These are phyloP conservation scores for Backusella morwellensis DNA, from an alignment of 192 early-diverging fungal species.

Conservation along the genomic window DNA sequence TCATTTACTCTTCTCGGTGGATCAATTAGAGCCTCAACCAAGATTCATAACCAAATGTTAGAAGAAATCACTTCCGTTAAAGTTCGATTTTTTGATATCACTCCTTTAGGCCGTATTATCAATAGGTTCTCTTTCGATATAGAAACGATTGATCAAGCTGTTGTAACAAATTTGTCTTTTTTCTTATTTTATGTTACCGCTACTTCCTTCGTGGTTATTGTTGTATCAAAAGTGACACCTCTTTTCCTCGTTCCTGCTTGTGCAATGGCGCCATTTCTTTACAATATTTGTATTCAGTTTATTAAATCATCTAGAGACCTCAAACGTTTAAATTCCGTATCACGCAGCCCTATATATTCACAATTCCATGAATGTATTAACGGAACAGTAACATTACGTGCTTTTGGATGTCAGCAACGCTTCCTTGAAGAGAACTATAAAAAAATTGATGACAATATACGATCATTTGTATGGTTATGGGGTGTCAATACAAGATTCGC, in stretches of 20 bases:
- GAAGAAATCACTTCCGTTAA: constrained; percentile 60
- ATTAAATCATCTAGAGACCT: constrained; percentile 69
- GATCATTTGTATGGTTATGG: constrained; percentile 85
- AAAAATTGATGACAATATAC: constrained; percentile 65
- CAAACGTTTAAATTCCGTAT: constrained; percentile 80
- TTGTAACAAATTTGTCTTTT: constrained; percentile 49
- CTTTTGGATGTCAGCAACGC: constrained; percentile 66
- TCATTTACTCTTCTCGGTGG: constrained; percentile 34
- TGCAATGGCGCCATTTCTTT: constrained; percentile 39
- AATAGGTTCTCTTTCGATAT: constrained; percentile 91
- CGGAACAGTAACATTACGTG: constrained; percentile 80
- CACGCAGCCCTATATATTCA: constrained; percentile 71
- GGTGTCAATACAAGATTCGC: constrained; percentile 80
- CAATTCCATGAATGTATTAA: constrained; percentile 74
- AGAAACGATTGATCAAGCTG: constrained; percentile 66
- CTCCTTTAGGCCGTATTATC: constrained; percentile 81
- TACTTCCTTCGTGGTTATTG: constrained; percentile 50
- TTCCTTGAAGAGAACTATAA: constrained; percentile 54
- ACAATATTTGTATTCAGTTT: constrained; percentile 56
- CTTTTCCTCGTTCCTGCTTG: constrained; percentile 50
- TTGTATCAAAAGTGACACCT: constrained; percentile 57
- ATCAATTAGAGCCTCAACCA: constrained; percentile 52
- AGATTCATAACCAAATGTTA: constrained; percentile 54
- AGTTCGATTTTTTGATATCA: constrained; percentile 86
- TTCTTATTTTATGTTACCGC: constrained; percentile 45